A percentile compares a stretch with the other conserved stretches of the same genome.
phyloP scores from a whole-genome alignment of 768 basidiomycete genomes.

The Termitomyces sp. region DNA sequence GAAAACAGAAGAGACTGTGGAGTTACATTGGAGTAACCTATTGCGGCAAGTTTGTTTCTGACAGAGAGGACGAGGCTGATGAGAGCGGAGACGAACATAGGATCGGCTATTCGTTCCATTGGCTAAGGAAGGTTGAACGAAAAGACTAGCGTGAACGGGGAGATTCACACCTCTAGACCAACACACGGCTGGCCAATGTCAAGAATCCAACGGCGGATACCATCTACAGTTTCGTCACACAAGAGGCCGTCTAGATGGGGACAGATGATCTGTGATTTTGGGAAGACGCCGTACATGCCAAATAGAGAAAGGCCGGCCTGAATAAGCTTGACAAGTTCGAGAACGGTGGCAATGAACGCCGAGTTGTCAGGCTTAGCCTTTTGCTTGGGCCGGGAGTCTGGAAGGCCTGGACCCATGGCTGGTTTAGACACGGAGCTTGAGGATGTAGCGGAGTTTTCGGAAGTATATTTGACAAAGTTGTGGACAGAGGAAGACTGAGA shows the following conservation, averaged over 20 bases:
- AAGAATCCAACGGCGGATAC: constrained; percentile 61
- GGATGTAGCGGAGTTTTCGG: constrained; percentile 9
- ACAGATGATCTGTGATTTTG: not conserved
- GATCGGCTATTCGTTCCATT: constrained; percentile 71
- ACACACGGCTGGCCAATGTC: constrained; percentile 60
- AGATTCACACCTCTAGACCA: constrained; percentile 50
- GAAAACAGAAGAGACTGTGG: not conserved
- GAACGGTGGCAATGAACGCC: constrained; percentile 59
- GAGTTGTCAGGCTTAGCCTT: constrained; percentile 24
- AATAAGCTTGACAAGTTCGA: constrained; percentile 72
- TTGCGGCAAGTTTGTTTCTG: constrained; percentile 64
- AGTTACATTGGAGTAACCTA: constrained; percentile 41
- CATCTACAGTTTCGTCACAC: constrained; percentile 73
- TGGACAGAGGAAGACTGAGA: constrained; percentile 16
- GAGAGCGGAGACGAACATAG: constrained; percentile 62
- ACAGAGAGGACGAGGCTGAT: constrained; percentile 63
- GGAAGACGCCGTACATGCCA: constrained; percentile 43
- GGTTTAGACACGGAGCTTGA: constrained; percentile 12
- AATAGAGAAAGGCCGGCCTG: constrained; percentile 70
- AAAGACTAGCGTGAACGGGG: not conserved
- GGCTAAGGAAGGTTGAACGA: constrained; percentile 33
- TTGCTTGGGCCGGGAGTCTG: no score
- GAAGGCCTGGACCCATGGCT: constrained; percentile 13
- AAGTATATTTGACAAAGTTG: constrained; percentile 16
- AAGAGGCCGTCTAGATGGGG: constrained; percentile 58